These are phyloP conservation scores for Manihot esculenta DNA, from an alignment of 441 rosid species.

Conservation along the genomic window DNA sequence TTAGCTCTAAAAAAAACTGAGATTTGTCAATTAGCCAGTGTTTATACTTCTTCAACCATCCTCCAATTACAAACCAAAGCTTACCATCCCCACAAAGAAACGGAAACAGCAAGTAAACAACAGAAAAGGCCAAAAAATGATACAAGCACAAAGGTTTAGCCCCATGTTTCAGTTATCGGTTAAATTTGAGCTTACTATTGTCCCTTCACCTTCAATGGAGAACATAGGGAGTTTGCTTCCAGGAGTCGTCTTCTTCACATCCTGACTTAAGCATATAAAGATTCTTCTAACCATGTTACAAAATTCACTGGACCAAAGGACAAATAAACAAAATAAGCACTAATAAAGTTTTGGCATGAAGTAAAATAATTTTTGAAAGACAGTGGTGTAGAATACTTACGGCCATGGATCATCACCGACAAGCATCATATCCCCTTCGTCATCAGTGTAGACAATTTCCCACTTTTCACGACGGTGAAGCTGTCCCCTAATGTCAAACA, in stretches of 20 bases:
- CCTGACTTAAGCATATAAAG: slow-evolving; percentile 64
- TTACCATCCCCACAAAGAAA: slow-evolving; percentile 8
- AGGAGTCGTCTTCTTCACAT: slow-evolving; percentile 68
- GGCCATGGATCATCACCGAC: slow-evolving; percentile 91
- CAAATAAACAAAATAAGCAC: background rate
- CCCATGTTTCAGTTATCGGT: slow-evolving; percentile 33
- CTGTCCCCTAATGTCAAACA: slow-evolving; percentile 84
- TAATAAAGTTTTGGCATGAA: slow-evolving; percentile 2
- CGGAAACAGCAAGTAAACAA: slow-evolving; percentile 7
- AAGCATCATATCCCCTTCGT: slow-evolving; percentile 94
- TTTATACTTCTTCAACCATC: slow-evolving; percentile 5
- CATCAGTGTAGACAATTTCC: slow-evolving; percentile 77
- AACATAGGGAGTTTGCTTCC: slow-evolving; percentile 45
- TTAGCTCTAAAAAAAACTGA: slow-evolving; percentile 39
- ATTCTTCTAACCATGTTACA: slow-evolving; percentile 84
- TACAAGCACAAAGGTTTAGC: background rate
- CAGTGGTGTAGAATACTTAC: slow-evolving; percentile 45
- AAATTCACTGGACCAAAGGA: slow-evolving; percentile 64
- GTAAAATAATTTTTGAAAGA: background rate
- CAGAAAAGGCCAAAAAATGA: background rate
- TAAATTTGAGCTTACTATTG: slow-evolving; percentile 45
- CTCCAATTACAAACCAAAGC: slow-evolving; percentile 1
- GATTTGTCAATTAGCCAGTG: slow-evolving; percentile 26
- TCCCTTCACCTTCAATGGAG: slow-evolving; percentile 43
- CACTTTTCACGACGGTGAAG: slow-evolving; percentile 62